Conservation (phyloP, 1,284 basidiomycete genomes). For the Ustilago sp. region DNA sequence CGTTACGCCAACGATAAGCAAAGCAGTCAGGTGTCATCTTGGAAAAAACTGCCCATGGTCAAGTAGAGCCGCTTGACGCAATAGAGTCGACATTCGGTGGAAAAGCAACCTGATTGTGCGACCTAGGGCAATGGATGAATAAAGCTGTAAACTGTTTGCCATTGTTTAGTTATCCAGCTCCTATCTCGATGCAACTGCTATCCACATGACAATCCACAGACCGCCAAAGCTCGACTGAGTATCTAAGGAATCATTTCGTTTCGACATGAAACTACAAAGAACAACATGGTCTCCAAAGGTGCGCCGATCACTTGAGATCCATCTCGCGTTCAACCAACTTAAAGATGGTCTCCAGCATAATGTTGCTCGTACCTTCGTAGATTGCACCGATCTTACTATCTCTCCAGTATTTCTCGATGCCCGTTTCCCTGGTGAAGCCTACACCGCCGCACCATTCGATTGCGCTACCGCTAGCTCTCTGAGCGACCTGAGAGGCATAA, state of each 20-base stretch:
- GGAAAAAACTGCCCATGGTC: no score
- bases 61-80: no score
- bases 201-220: no score
- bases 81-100: no score
- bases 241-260: background rate
- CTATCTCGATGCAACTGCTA: no score
- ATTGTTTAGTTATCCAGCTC: no score
- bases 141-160: no score
- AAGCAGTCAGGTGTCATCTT: no score
- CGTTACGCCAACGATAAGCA: no score
- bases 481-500: conserved; percentile 87
- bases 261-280: background rate
- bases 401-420: conserved; percentile 84
- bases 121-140: no score
- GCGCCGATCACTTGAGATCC: conserved; percentile 47
- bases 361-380: conserved; percentile 86
- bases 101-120: no score
- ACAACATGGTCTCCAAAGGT: background rate
- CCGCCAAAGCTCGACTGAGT: no score
- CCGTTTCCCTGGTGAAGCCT: conserved; percentile 85
- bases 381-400: conserved; percentile 85
- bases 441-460: conserved; percentile 98
- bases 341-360: conserved; percentile 95
- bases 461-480: conserved; percentile 85
- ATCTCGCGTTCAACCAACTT: conserved; percentile 72